Percentiles rank a stretch among this genome's conserved stretches.
These are phyloP conservation scores for Coemansia sp. DNA, from an alignment of 192 early-diverging fungal genomes.

Conservation along the genomic window DNA sequence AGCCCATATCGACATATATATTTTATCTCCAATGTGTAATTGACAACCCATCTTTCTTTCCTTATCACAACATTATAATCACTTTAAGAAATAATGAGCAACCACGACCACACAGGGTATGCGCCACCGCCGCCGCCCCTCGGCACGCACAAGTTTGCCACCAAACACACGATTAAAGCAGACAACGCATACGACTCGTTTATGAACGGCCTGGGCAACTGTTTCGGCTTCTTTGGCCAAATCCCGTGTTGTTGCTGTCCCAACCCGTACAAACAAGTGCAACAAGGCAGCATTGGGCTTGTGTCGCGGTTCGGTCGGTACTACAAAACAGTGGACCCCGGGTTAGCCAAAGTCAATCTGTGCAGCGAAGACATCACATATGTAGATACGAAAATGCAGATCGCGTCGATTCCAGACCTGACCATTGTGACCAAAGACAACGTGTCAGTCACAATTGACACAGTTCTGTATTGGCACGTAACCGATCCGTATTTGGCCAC, in stretches of 20 bases:
- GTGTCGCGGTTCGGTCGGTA: constrained; percentile 55
- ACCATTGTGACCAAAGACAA: constrained; percentile 91
- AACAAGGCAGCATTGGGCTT: constrained; percentile 49
- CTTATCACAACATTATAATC: neutral
- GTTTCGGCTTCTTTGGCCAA: constrained; percentile 47
- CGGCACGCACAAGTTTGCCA: constrained; percentile 40
- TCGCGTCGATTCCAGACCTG: constrained; percentile 65
- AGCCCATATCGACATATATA: no score
- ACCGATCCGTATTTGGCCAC: constrained; percentile 76
- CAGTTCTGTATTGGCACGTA: constrained; percentile 84
- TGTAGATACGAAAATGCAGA: constrained; percentile 67
- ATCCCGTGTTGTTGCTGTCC: constrained; percentile 53
- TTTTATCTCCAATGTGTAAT: no score
- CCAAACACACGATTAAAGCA: constrained; percentile 14
- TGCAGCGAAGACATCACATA: constrained; percentile 40
- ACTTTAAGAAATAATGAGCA: constrained; percentile 12
- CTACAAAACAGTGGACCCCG: constrained; percentile 62
- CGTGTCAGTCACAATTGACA: constrained; percentile 79
- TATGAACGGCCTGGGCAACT: constrained; percentile 40
- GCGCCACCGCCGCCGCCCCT: constrained; percentile 16
- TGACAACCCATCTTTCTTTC: neutral
- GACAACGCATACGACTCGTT: constrained; percentile 31
- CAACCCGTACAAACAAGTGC: constrained; percentile 51
- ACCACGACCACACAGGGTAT: constrained; percentile 10
- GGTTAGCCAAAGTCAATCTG: constrained; percentile 57